These are phyloP conservation scores for Solanum dulcamara DNA, from an alignment of 257 asterid genomes.

Conservation along the genomic window DNA sequence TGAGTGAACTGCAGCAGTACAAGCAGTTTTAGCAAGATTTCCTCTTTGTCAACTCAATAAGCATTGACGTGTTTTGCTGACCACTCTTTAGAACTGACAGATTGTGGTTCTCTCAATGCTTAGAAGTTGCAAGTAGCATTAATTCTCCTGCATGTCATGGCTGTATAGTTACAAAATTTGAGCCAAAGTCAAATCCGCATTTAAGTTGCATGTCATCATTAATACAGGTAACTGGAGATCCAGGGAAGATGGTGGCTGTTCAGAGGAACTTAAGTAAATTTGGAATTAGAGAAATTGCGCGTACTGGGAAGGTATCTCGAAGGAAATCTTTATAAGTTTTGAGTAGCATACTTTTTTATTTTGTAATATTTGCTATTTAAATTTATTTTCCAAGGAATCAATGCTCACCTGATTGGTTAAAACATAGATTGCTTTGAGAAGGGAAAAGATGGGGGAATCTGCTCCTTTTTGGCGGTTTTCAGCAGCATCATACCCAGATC, in stretches of 20 bases:
- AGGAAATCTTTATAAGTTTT: not conserved
- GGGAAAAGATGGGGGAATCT: slow-evolving; percentile 95
- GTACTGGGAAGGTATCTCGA: slow-evolving; percentile 78
- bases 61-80: not conserved
- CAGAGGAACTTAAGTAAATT: slow-evolving; percentile 82
- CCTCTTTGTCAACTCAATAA: not conserved
- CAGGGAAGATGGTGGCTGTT: slow-evolving; percentile 93
- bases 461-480: slow-evolving; percentile 99
- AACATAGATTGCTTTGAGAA: slow-evolving; percentile 82
- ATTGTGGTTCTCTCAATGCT: not conserved
- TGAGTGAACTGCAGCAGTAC: not conserved
- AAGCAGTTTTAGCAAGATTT: not conserved
- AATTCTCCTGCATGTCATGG: not conserved
- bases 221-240: slow-evolving; percentile 91
- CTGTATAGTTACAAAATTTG: not conserved
- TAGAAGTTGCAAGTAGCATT: not conserved
- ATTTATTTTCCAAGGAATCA: not conserved
- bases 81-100: not conserved
- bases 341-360: not conserved
- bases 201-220: not conserved
- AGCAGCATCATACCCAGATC: slow-evolving; percentile 98
- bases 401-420: not conserved
- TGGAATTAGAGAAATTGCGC: slow-evolving; percentile 88
- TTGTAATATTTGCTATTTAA: not conserved
- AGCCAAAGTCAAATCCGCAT: not conserved